Evolutionary conservation across 768 basidiomycete species (phyloP), one percentile per base, ranked within the genome.

Genomic region (Boletus bicolor): DNA sequence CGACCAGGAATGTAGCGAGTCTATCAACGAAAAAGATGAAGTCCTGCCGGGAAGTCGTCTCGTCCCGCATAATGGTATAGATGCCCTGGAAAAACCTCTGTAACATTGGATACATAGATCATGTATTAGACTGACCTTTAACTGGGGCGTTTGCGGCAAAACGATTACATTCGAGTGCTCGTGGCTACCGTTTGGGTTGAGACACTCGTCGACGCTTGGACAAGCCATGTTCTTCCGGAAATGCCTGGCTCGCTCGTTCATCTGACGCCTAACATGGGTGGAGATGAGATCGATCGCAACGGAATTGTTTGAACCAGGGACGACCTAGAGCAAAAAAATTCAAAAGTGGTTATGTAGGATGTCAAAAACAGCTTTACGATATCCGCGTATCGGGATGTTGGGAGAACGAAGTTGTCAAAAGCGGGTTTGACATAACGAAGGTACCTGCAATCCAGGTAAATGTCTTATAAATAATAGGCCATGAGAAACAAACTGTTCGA

Each of bases 351-450:
- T 15, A 41, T 35, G 4, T 24, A 17, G 19, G 32, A 24, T 30
- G 55, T 42, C 15, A 46, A 39, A 39, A 54, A 35, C 26, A 19
- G 54, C 28, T 67, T 45, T 61, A 94, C 93, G 37, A 99, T 92
- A 67, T 99, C 94, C 3, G 96, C 96, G 67, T 88, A 79, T 43
- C 85, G 81, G 14, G 93, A 82, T 3, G 91, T 90, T 1, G 96
- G 96, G 34, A 82, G 83, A 21, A 99, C 93, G 60, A 95, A 97
- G 69, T 91, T 89, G 69, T 98, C 97, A 63, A 87, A 96, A 4
- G 93, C 85, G 5, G 91, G 93, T 67, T 99, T 99, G 63, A 99
- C 96, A 67, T 87, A 95, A 32, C 93, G 89, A 24, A 98, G 81
- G 67, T 97, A 97, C 72, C 89, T 92, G 66, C n/a, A 30, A 53